Percentiles rank a stretch among this genome's conserved stretches.
Evolutionary conservation across 2,329 filamentous ascomycete species (phyloP).

Genomic region (Mollisia scopiformis): DNA sequence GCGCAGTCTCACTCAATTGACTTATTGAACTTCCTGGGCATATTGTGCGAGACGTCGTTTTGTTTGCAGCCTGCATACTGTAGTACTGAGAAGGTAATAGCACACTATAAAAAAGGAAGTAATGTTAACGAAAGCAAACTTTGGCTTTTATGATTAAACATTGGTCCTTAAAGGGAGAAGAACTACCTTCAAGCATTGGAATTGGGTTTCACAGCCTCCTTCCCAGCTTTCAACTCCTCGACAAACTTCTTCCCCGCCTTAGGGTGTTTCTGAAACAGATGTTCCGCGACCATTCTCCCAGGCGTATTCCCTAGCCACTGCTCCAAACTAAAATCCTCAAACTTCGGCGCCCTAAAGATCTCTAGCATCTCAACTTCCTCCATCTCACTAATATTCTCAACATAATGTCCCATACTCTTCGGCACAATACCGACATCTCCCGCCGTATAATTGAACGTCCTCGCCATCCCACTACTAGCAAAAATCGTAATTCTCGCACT

Average conservation of each 20-base stretch:
- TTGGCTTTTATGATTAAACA: too few relatives aligned
- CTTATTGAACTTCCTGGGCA: too few relatives aligned
- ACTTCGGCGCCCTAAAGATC: slow-evolving; percentile 73
- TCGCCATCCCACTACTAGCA: slow-evolving; percentile 66
- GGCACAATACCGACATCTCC: slow-evolving; percentile 80
- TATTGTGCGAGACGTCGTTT: too few relatives aligned
- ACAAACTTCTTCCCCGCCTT: slow-evolving; percentile 65
- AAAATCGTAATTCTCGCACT: slow-evolving; percentile 76
- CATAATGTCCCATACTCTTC: slow-evolving; percentile 76
- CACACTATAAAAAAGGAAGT: not conserved
- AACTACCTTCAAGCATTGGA: slow-evolving; percentile 27
- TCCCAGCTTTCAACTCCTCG: slow-evolving; percentile 61
- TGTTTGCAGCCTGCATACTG: too few relatives aligned
- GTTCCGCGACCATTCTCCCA: slow-evolving; percentile 65
- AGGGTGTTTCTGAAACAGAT: slow-evolving; percentile 64
- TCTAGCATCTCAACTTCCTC: slow-evolving; percentile 77
- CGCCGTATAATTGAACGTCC: slow-evolving; percentile 75
- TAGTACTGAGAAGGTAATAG: too few relatives aligned
- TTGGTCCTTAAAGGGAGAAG: not conserved
- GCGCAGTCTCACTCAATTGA: too few relatives aligned
- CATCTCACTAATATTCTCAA: slow-evolving; percentile 74
- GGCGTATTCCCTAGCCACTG: slow-evolving; percentile 78
- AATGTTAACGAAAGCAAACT: not conserved
- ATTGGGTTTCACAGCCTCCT: slow-evolving; percentile 54
- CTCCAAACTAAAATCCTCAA: slow-evolving; percentile 73